Evolutionary conservation across 257 asterid genomes (phyloP).

Genomic region (Leonotis leonurus): DNA sequence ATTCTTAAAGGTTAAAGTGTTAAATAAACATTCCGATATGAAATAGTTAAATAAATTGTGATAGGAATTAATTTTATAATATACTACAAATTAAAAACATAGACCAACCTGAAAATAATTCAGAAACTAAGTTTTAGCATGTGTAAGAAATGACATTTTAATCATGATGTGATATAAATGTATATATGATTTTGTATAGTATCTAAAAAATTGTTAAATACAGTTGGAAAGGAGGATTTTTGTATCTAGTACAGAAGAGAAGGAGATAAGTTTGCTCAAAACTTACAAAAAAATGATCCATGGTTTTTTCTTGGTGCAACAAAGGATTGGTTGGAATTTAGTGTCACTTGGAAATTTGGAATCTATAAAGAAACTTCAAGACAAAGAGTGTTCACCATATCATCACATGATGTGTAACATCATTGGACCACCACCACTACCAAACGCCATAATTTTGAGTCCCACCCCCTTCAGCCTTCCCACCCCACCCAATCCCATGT

Average conservation of each 20-base stretch:
- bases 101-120: no score
- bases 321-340: constrained; percentile 18
- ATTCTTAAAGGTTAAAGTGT: no score
- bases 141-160: no score
- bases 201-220: background rate
- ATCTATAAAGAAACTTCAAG: constrained; percentile 22
- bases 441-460: constrained; percentile 30
- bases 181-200: background rate
- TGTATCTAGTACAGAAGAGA: background rate
- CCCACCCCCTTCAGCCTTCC: constrained; percentile 10
- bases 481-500: constrained; percentile 42
- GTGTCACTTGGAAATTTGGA: constrained; percentile 13
- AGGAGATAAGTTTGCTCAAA: constrained; percentile 10
- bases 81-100: no score
- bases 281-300: background rate
- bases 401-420: constrained; percentile 42
- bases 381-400: constrained; percentile 37
- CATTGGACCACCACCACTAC: constrained; percentile 57
- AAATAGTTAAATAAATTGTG: no score
- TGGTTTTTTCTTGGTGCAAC: background rate
- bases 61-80: no score
- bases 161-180: no score
- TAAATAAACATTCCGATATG: no score
- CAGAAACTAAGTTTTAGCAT: no score
- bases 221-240: background rate